phyloP scores from a whole-genome alignment of 352 stramenopile species.

The Poterioochromonas sp. region DNA sequence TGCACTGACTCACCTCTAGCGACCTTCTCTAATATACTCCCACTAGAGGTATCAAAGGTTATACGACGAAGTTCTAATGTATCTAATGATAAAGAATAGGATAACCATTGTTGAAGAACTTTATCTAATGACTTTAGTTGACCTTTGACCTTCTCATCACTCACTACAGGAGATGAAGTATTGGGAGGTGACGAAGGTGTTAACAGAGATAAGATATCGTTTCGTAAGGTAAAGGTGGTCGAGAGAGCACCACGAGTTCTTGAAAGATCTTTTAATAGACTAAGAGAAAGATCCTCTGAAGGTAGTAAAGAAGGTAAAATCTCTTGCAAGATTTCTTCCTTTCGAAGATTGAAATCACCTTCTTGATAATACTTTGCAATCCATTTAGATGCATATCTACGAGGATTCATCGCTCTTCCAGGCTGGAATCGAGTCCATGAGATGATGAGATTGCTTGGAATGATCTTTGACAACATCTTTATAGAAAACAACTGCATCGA shows the following conservation, averaged over 20 bases:
- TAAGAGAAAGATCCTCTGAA: no score
- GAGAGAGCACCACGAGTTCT: neutral
- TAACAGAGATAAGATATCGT: neutral
- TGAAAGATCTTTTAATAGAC: neutral
- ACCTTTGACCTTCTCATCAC: neutral
- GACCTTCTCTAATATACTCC: slow-evolving; percentile 10
- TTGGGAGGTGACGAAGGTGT: neutral
- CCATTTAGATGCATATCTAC: no score
- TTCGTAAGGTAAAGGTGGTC: neutral
- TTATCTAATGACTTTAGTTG: neutral
- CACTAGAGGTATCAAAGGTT: slow-evolving; percentile 17
- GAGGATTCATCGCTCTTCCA: no score
- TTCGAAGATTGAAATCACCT: no score
- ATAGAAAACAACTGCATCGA: no score
- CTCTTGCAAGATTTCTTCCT: no score
- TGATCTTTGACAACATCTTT: no score
- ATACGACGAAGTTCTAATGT: neutral
- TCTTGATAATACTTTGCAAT: no score
- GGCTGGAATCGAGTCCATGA: no score
- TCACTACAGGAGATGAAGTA: no score
- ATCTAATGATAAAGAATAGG: neutral
- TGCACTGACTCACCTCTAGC: slow-evolving; percentile 20
- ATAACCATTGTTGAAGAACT: neutral
- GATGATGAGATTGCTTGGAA: no score
- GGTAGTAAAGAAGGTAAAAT: no score